phyloP scores from a whole-genome alignment of 176 grass and related monocot species.

The Thinopyrum elongatum region DNA sequence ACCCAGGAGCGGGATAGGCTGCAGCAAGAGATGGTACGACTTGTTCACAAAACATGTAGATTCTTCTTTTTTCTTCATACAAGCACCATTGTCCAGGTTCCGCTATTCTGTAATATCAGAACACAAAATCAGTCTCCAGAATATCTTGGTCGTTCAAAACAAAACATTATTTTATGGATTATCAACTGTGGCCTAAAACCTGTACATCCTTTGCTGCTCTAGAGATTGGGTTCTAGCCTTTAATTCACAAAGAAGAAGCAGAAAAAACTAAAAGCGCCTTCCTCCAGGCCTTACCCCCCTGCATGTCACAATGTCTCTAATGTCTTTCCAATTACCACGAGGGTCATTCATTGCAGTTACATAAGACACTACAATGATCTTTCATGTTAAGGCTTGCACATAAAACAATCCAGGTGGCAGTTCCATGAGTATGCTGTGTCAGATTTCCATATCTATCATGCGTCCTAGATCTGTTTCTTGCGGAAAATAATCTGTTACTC shows the following conservation, averaged over 20 bases:
- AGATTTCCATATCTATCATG: neutral
- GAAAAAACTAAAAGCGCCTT: neutral
- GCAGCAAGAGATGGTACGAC: slow-evolving; percentile 80
- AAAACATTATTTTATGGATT: neutral
- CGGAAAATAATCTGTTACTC: neutral
- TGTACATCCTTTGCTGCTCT: neutral
- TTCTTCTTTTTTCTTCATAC: neutral
- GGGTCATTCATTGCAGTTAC: neutral
- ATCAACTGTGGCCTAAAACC: neutral
- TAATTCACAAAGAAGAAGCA: slow-evolving; percentile 11
- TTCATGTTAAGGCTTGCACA: neutral
- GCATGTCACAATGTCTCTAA: neutral
- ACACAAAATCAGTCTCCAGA: neutral
- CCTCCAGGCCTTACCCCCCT: neutral
- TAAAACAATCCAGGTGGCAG: neutral
- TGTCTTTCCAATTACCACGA: neutral
- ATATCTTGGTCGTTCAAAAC: neutral
- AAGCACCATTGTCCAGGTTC: neutral
- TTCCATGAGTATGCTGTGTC: neutral
- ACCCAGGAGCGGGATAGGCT: slow-evolving; percentile 69
- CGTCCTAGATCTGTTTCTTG: neutral
- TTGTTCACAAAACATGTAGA: slow-evolving; percentile 4
- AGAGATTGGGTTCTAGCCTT: neutral
- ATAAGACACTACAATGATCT: neutral
- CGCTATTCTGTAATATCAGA: neutral